Evolutionary conservation across 1,284 basidiomycete species (phyloP), one percentile per base, ranked within the genome.

Genomic region (Cryptococcus maquisensis): DNA sequence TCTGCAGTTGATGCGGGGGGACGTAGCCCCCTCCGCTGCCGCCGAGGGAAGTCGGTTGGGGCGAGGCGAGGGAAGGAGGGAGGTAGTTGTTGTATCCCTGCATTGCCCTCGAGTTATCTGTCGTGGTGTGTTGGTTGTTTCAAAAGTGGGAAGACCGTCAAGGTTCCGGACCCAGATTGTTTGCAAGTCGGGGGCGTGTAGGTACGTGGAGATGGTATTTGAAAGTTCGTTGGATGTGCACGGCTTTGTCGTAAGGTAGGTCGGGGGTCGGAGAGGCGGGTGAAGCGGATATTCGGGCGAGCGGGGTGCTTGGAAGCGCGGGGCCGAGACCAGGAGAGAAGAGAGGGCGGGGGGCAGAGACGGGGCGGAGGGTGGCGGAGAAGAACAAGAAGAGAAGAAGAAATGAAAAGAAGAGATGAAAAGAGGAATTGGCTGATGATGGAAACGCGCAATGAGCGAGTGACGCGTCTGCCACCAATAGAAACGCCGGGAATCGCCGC

Each of bases 81-180:
- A 57, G 46, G 51, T 50, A 55, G 61, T 65, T 69, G 41, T 49
- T 42, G 55, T 64, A 64, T 16, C 16, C 16, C 42, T 44, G 42
- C 42, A 44, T 44, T 20, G 1, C 39, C 20, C n/a, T n/a, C n/a
- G n/a, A n/a, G 2, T 1, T 21, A 21, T 21, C 20, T 2, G 39
- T n/a, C 39, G 20, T 40, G 16, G 20, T n/a, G 7, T 40, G 39
- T n/a, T 7, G 20, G 39, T 7, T n/a, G 20, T 40, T 40, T n/a
- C n/a, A n/a, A 40, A 8, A 40, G 39, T 40, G 39, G 39, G 8
- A n/a, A 40, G 20, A 21, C 43, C 43, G 20, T 44, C 43, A 44
- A 44, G 43, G 43, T 28, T 8, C 39, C 16, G 39, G 8, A 10
- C 39, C 16, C 9, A 32, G 28, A n/a, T n/a, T n/a, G n/a, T n/a